Base-by-base conservation (phyloP, 2,329 filamentous ascomycete genomes). In the Hypoxylon sp. region DNA sequence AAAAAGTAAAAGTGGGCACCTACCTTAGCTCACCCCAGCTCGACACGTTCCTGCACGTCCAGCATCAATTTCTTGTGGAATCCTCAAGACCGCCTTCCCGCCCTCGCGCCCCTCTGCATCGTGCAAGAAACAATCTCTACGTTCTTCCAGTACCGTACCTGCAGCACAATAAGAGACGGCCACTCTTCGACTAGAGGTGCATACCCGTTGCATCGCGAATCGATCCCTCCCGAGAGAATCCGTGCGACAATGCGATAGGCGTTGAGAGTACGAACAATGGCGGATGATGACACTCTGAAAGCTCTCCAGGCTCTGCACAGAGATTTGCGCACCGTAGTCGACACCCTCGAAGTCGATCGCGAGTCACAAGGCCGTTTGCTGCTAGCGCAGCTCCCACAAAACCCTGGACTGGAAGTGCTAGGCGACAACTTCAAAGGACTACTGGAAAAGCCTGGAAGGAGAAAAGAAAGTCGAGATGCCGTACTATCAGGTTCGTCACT, bases 251-350 rank as follows among this genome's bases (percentile, higher is more conserved):
- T 84, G 83, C 81, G 77, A 84, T 84, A 84, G 79, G 72, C 68
- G 71, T 51, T 62, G 49, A 57, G 70, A 76, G 38, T 68, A 67
- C 75, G 73, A 78, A 81, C 74, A 70, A 95, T 96, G 93, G 88
- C 90, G 78, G 89, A 91, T 75, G 82, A 88, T 76, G 89, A 89
- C 77, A 88, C 86, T 75, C 85, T 96, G 75, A 90, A 90, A 75
- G 87, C 89, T 79, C 88, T 98, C 74, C 89, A 94, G 81, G 89
- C 88, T 78, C 88, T 99, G 73, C 92, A 97, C 79, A 88, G 91
- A 78, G 93, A 97, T 80, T 88, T 99, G 67, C 83, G 91, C 71
- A 89, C 91, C 61, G 85, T 96, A 72, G 87, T 88, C 68, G 90
- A 96, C 74, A 87, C 88, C 60, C 87, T 90, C 54, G 80, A 81